Percentiles rank a stretch among this genome's conserved stretches.
These are phyloP conservation scores for Lachnellula subtilissima DNA, from an alignment of 2,329 filamentous ascomycete genomes.

Conservation along the genomic window DNA sequence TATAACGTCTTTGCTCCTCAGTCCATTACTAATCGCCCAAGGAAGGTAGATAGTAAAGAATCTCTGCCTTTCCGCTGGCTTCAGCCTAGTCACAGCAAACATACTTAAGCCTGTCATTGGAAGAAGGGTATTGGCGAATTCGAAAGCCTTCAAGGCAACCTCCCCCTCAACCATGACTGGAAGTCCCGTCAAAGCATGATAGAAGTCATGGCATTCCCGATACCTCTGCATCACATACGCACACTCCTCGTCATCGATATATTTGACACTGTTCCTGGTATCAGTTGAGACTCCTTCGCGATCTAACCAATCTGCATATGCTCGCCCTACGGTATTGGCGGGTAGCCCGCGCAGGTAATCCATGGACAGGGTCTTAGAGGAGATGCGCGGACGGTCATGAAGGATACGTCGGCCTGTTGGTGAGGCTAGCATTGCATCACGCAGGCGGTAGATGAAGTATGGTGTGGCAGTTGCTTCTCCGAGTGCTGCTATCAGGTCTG, in stretches of 20 bases:
- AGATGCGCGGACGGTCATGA: conserved; percentile 82
- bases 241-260: conserved; percentile 92
- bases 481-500: conserved; percentile 90
- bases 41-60: conserved; percentile 77
- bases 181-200: conserved; percentile 87
- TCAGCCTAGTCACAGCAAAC: conserved; percentile 63
- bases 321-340: conserved; percentile 68
- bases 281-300: conserved; percentile 90
- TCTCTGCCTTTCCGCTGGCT: conserved; percentile 56
- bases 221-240: conserved; percentile 99
- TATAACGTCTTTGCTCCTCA: conserved; percentile 73
- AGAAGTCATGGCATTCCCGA: conserved; percentile 96
- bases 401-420: conserved; percentile 87
- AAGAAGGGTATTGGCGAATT: conserved; percentile 89
- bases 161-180: conserved; percentile 93
- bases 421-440: conserved; percentile 81
- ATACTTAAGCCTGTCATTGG: conserved; percentile 92
- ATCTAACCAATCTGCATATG: conserved; percentile 89
- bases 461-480: conserved; percentile 92
- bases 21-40: conserved; percentile 84
- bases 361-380: conserved; percentile 62
- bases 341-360: conserved; percentile 67
- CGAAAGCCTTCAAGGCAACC: conserved; percentile 94
- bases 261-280: conserved; percentile 74
- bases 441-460: conserved; percentile 90